phyloP scores from a whole-genome alignment of 768 basidiomycete species.

The Tremella fuciformis region DNA sequence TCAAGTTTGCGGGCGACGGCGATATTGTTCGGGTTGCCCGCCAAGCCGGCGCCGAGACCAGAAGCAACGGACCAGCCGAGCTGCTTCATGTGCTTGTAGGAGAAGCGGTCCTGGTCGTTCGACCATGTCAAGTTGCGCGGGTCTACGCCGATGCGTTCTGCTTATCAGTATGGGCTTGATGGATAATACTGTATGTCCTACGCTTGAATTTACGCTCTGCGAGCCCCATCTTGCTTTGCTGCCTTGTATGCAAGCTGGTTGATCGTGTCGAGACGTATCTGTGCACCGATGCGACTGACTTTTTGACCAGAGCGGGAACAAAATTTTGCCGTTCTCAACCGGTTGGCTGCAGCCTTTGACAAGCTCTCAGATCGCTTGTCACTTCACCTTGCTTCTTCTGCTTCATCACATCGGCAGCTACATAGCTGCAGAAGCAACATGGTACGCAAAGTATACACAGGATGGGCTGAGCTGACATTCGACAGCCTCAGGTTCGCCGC shows the following conservation, averaged over 20 bases:
- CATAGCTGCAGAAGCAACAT: conserved; percentile 22
- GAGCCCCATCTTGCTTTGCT: conserved; percentile 40
- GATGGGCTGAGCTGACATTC: background rate
- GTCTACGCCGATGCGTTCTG: conserved; percentile 50
- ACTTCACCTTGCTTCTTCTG: background rate
- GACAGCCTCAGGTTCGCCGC: conserved; percentile 35
- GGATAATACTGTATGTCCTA: conserved; percentile 5
- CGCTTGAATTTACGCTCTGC: conserved; percentile 48
- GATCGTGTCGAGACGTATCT: background rate
- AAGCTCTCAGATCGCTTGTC: too few relatives aligned
- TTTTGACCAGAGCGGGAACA: conserved; percentile 12
- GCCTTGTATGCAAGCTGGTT: background rate
- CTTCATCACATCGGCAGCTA: background rate
- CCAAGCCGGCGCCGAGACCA: conserved; percentile 40
- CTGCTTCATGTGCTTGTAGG: conserved; percentile 48
- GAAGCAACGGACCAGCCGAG: conserved; percentile 48
- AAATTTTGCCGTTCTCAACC: conserved; percentile 15
- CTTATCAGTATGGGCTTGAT: background rate
- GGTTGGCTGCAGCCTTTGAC: background rate
- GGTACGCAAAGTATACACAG: conserved; percentile 10
- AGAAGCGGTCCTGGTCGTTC: conserved; percentile 50
- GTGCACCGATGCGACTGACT: conserved; percentile 6
- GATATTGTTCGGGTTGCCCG: conserved; percentile 51
- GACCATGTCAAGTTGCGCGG: conserved; percentile 53
- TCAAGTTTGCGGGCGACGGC: conserved; percentile 51